These are phyloP conservation scores for Rhodotorula sp. DNA, from an alignment of 1,284 basidiomycete species.

Conservation along the genomic window DNA sequence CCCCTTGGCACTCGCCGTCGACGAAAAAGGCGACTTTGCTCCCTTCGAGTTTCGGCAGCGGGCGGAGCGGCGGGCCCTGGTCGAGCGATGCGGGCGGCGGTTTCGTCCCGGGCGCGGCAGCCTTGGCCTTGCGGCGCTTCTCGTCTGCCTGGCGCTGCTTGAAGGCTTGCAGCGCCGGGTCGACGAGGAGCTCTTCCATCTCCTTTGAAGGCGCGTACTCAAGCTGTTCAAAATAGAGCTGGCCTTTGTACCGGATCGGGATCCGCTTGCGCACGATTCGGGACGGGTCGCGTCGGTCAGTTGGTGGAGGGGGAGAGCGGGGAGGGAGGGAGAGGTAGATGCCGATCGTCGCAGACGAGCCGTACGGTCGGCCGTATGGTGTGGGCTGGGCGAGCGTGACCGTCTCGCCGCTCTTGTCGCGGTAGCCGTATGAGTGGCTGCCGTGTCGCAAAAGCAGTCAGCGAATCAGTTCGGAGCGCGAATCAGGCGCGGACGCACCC, in stretches of 20 bases:
- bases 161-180: conserved; percentile 56
- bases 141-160: conserved; percentile 34
- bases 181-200: conserved; percentile 66
- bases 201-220: conserved; percentile 92
- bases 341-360: conserved; percentile 84
- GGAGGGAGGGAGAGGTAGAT: conserved; percentile 88
- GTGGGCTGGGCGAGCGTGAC: conserved; percentile 78
- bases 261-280: conserved; percentile 80
- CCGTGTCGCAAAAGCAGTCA: neutral
- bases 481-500: conserved; percentile 53
- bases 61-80: conserved; percentile 57
- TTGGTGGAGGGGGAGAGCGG: neutral
- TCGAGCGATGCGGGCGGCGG: conserved; percentile 43
- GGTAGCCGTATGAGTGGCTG: conserved; percentile 79
- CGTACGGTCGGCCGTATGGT: conserved; percentile 73
- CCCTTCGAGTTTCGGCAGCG: conserved; percentile 68
- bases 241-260: conserved; percentile 92
- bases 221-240: conserved; percentile 91
- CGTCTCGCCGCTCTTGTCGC: conserved; percentile 90
- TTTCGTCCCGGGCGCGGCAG: conserved; percentile 55
- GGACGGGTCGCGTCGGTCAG: conserved; percentile 53
- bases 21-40: conserved; percentile 87
- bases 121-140: conserved; percentile 49
- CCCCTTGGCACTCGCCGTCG: conserved; percentile 82
- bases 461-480: no score